Evolutionary conservation across 2,329 filamentous ascomycete species (phyloP).

Genomic region (Epichloe typhina): DNA sequence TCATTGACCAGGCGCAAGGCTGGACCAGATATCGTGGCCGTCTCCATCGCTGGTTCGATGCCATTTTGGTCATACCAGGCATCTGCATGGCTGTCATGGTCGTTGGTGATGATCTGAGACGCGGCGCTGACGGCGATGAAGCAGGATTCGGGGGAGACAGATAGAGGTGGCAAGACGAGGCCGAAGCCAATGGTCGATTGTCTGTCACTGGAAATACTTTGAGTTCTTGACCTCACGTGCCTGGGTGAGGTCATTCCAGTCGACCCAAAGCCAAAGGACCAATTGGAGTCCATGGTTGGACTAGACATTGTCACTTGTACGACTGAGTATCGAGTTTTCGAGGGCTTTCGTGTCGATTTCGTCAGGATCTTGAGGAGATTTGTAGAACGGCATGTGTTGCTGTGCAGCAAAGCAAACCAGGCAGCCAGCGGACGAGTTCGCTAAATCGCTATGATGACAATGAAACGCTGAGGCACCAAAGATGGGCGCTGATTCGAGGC

Average conservation of each 20-base stretch:
- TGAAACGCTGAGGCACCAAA: not conserved
- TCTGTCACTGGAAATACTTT: constrained; percentile 59
- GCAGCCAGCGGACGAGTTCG: no score
- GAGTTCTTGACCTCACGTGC: constrained; percentile 34
- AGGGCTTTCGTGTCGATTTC: not conserved
- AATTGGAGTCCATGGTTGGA: constrained; percentile 6
- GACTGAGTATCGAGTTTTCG: not conserved
- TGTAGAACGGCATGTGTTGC: not conserved
- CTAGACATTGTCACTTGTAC: not conserved
- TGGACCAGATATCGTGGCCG: constrained; percentile 56
- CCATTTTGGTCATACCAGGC: constrained; percentile 57
- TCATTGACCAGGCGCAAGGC: constrained; percentile 73
- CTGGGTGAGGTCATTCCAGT: constrained; percentile 22
- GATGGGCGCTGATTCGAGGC: not conserved
- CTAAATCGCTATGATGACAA: no score
- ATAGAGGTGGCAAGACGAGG: constrained; percentile 52
- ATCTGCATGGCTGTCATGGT: constrained; percentile 63
- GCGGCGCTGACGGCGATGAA: constrained; percentile 85
- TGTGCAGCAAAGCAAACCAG: not conserved
- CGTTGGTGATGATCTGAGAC: constrained; percentile 80
- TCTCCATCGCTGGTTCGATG: constrained; percentile 50
- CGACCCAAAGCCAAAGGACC: not conserved
- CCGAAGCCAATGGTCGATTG: constrained; percentile 47
- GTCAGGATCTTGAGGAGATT: not conserved
- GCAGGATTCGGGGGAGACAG: constrained; percentile 62